Base-by-base conservation (phyloP, 163 green algal species). In the Scenedesmus sp. region DNA sequence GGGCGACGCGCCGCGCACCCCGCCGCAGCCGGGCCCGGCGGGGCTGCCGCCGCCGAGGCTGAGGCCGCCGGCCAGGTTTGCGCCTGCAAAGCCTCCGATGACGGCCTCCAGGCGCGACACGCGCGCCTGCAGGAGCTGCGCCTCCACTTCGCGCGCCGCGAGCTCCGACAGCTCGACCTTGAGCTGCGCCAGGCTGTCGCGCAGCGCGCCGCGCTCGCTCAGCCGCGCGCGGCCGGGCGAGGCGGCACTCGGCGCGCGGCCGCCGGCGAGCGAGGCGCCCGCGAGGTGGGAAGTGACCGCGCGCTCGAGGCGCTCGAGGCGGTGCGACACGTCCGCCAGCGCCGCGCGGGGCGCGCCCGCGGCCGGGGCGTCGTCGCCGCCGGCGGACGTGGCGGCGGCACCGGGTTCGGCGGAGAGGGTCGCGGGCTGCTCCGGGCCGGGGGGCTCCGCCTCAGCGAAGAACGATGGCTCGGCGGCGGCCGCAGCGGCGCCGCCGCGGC, bases 71-170 rank as follows among this genome's bases (percentile, higher is more conserved):
- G 34, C 36, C 10, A 58, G 24, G 20, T 53, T 48, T 3, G 15
- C 45, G 31, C 26, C 58, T 4, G 58, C 22, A 3, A 77, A 13
- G 24, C 69, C 69, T 47, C 29, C 34, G n/a, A 77, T 54, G 1
- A 47, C 53, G 7, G 69, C 69, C 47, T 80, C 71, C 24, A 80
- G 47, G 26, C 28, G 45, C 20, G 51, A 17, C 14, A 80, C 58
- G 4, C 71, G 42, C 71, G 67, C 53, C 58, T 72, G 71, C 47
- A 80, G 33, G 26, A 80, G 24, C 42, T 80, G 71, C 3, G 29
- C 60, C 60, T 71, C 71, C 10, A 80, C 71, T n/a, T 80, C 45
- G 45, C 28, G 54, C 22, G 47, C 71, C 60, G 71, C 71, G 22
- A 72, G 45, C 26, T 71, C 60, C 26, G 60, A 48, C n/a, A 80